Evolutionary conservation across 371 early-diverging fungal genomes (phyloP), one percentile per base, ranked within the genome.

Genomic region (Cladochytrium tenue): DNA sequence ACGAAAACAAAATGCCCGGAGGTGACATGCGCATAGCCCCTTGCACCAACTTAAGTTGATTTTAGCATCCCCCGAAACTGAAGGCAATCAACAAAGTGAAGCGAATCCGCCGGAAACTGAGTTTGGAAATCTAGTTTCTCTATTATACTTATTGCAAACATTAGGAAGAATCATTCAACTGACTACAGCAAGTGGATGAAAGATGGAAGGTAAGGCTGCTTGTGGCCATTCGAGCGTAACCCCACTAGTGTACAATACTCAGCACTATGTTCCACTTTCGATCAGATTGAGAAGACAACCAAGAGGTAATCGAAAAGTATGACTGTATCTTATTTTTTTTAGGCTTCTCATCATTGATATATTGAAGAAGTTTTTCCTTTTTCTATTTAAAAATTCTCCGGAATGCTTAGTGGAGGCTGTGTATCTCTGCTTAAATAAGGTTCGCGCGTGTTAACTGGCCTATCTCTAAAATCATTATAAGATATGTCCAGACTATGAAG

Each of bases 401-500:
- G 74, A 92, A 25, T 87, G 88, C 58, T 81, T 97, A 32, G 67
- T 92, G 1, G 78, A 89, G 52, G 79, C 88, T 33, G 82, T 97
- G 17, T 97, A 97, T 76, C 81, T 97, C 68, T 96, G 97, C 67
- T 84, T 97, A 53, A 95, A 94, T 77, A 90, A 92, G 78, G 93
- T 93, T 72, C 60, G 59, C 60, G 3, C 34, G 15, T 3, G 23
- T 13, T 31, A 20, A 20, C 5, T 15, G 17, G 32, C 4, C 58
- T 10, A 15, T 27, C 13, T 35, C 5, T 5, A 32, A 61, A 35
- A 15, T 23, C 26, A 27, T 27, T 3, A 50, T 23, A 2, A 93
- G 93, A 80, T 97, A 32, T 90, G 93, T 32, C 97, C 98, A 0
- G 95, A 96, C 65, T 95, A 95, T 69, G 95, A 96, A 73, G 95